Evolutionary conservation across 805 yeast genomes (phyloP).

Genomic region (Candida odintsovae): DNA sequence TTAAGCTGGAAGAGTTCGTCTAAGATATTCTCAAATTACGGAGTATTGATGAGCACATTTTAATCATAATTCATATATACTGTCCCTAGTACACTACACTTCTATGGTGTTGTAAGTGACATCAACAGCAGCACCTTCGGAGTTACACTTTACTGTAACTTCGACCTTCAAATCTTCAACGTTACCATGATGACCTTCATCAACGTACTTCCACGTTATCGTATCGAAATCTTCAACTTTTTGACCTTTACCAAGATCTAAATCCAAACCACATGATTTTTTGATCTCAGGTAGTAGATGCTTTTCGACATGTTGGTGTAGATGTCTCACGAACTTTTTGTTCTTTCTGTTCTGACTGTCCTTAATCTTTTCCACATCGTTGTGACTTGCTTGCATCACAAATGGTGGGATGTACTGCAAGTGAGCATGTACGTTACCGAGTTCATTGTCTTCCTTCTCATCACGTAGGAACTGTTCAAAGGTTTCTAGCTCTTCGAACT

Average conservation of each 20-base stretch:
- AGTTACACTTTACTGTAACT: conserved; percentile 60
- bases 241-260: conserved; percentile 46
- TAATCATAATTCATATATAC: not conserved
- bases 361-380: conserved; percentile 65
- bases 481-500: conserved; percentile 55
- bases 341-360: conserved; percentile 68
- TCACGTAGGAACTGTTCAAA: conserved; percentile 62
- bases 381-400: conserved; percentile 57
- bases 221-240: conserved; percentile 39
- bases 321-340: conserved; percentile 64
- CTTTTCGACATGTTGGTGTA: conserved; percentile 69
- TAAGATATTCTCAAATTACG: not conserved
- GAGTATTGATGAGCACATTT: not conserved
- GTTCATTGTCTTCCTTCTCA: conserved; percentile 74
- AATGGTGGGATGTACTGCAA: conserved; percentile 71
- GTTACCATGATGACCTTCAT: conserved; percentile 44
- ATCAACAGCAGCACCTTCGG: conserved; percentile 59
- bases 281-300: conserved; percentile 65
- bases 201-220: conserved; percentile 60
- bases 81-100: not conserved
- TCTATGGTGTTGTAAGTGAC: conserved; percentile 54
- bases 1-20: not conserved
- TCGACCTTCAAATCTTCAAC: conserved; percentile 52
- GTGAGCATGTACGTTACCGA: conserved; percentile 61
- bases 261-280: conserved; percentile 47